Evolutionary conservation across 192 early-diverging fungal species (phyloP).

Genomic region (Umbelopsis sp.): DNA sequence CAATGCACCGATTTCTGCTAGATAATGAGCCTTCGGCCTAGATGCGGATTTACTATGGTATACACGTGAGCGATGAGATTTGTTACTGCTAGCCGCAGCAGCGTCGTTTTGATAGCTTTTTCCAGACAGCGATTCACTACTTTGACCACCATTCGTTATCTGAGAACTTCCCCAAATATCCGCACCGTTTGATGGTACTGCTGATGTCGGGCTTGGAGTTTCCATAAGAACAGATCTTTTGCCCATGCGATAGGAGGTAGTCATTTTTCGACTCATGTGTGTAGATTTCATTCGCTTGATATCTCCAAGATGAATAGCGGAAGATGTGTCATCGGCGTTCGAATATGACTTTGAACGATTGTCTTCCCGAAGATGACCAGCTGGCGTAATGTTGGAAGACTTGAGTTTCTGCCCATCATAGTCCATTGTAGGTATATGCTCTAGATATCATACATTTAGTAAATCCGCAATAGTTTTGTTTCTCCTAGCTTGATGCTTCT

Average conservation of each 20-base stretch:
- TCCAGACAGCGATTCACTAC: not conserved
- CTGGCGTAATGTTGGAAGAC: constrained; percentile 14
- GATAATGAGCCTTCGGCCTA: constrained; percentile 27
- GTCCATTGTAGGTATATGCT: not conserved
- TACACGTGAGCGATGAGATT: not conserved
- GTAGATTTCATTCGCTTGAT: constrained; percentile 64
- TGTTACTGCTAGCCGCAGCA: not conserved
- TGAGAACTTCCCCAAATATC: not conserved
- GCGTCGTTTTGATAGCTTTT: not conserved
- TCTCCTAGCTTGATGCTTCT: not conserved
- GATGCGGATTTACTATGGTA: constrained; percentile 29
- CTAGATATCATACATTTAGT: not conserved
- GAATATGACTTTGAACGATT: constrained; percentile 54
- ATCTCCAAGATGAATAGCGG: constrained; percentile 50
- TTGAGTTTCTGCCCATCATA: constrained; percentile 7
- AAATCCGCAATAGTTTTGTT: not conserved
- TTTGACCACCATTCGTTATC: not conserved
- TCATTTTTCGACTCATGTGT: constrained; percentile 36
- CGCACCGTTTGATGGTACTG: constrained; percentile 13
- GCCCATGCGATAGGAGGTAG: constrained; percentile 39
- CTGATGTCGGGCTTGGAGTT: constrained; percentile 36
- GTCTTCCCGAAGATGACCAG: constrained; percentile 40
- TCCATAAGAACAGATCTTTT: constrained; percentile 58
- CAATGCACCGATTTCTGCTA: constrained; percentile 74
- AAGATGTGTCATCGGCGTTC: constrained; percentile 36